Conservation (phyloP, 768 basidiomycete genomes). For the Termitomyces sp. region DNA sequence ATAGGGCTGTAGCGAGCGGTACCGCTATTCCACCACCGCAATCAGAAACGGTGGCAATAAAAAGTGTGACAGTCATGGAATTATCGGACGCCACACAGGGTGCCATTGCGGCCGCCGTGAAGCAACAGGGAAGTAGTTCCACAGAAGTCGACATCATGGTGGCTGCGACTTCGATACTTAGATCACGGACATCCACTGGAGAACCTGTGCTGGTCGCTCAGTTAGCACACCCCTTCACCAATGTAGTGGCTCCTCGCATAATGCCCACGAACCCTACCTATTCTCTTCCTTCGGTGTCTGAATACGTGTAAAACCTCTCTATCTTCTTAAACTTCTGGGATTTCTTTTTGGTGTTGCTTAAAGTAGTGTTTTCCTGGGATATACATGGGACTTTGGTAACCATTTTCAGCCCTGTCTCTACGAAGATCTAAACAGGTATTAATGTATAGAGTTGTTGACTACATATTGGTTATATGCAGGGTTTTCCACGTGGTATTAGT, state of each 20-base stretch:
- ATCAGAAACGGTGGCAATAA: conserved; percentile 41
- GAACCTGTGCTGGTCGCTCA: conserved; percentile 19
- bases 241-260: conserved; percentile 22
- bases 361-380: conserved; percentile 27
- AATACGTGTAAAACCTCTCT: conserved; percentile 37
- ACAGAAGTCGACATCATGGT: conserved; percentile 82
- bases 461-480: conserved; percentile 15
- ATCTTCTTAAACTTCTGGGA: conserved; percentile 25
- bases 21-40: conserved; percentile 33
- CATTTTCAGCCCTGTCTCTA: conserved; percentile 19
- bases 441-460: conserved; percentile 20
- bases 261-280: conserved; percentile 22
- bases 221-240: conserved; percentile 20
- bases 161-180: conserved; percentile 57
- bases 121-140: conserved; percentile 67
- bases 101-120: conserved; percentile 82
- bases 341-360: conserved; percentile 26
- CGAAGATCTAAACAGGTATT: conserved; percentile 13
- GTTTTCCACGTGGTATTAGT: conserved; percentile 22
- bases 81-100: conserved; percentile 53
- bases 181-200: conserved; percentile 36
- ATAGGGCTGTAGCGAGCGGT: conserved; percentile 41
- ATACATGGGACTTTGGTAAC: conserved; percentile 28
- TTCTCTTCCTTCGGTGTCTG: conserved; percentile 38
- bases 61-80: conserved; percentile 50